A percentile compares a stretch with the other conserved stretches of the same genome.
phyloP scores from a whole-genome alignment of 805 yeast species.

The Lachancea meyersii region DNA sequence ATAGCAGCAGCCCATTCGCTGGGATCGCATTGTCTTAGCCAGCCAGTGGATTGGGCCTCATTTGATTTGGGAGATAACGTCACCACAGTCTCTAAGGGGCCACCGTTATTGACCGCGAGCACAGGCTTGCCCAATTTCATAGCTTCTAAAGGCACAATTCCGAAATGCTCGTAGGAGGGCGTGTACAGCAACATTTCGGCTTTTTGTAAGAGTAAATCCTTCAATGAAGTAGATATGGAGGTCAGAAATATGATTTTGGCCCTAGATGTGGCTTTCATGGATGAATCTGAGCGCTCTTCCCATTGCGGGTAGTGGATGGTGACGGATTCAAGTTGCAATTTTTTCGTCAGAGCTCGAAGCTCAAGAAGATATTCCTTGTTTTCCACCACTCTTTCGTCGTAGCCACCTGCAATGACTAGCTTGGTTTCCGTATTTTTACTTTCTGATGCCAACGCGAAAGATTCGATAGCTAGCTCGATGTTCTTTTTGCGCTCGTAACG shows the following conservation, averaged over 20 bases:
- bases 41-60: conserved; percentile 52
- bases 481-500: conserved; percentile 86
- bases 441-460: conserved; percentile 46
- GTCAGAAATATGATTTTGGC: conserved; percentile 69
- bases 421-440: conserved; percentile 33
- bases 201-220: conserved; percentile 51
- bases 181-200: conserved; percentile 72
- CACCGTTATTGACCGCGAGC: conserved; percentile 82
- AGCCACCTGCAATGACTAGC: conserved; percentile 85
- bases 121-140: conserved; percentile 83
- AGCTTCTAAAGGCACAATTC: conserved; percentile 95
- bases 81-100: conserved; percentile 73
- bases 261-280: conserved; percentile 9
- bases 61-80: conserved; percentile 28
- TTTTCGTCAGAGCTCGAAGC: conserved; percentile 44
- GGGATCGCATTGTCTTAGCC: conserved; percentile 44
- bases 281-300: conserved; percentile 13
- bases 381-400: conserved; percentile 67
- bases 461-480: conserved; percentile 65
- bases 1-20: conserved; percentile 51
- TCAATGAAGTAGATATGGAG: conserved; percentile 61
- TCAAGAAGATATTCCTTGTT: conserved; percentile 67
- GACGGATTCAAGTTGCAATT: conserved; percentile 39
- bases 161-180: conserved; percentile 90
- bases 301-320: conserved; percentile 36